Conservation (phyloP, 495 filamentous ascomycete genomes). For the Aspergillus kassunensis region DNA sequence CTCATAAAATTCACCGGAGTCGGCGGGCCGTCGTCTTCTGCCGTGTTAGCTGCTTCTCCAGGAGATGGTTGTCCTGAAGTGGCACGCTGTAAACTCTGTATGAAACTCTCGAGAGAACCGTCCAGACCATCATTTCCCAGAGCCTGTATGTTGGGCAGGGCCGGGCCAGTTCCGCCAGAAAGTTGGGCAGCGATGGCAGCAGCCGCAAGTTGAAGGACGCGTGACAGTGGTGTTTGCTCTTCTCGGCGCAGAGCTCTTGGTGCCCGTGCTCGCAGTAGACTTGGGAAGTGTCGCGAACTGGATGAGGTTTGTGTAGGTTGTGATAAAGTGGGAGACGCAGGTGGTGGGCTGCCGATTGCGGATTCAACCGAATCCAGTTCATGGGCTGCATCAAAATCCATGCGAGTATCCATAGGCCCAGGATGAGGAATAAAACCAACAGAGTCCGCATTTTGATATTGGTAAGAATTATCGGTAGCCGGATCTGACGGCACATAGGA, state of each 20-base stretch:
- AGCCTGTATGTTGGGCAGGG: constrained; percentile 54
- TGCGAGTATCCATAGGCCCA: constrained; percentile 38
- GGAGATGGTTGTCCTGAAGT: constrained; percentile 40
- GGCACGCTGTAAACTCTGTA: constrained; percentile 53
- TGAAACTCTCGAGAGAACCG: constrained; percentile 54
- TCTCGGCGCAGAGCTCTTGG: constrained; percentile 48
- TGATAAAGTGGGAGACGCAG: constrained; percentile 24
- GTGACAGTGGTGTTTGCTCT: constrained; percentile 55
- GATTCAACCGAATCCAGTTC: constrained; percentile 45
- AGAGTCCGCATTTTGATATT: constrained; percentile 20
- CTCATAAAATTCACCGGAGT: constrained; percentile 56
- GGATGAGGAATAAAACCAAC: constrained; percentile 30
- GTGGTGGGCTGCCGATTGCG: constrained; percentile 20
- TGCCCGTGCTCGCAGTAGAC: constrained; percentile 45
- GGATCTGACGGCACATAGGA: constrained; percentile 16
- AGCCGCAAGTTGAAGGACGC: constrained; percentile 56
- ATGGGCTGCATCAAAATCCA: constrained; percentile 40
- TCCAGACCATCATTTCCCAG: constrained; percentile 54
- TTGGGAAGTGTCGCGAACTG: constrained; percentile 38
- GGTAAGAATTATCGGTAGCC: constrained; percentile 17
- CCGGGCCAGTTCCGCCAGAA: constrained; percentile 51
- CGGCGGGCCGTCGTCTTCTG: constrained; percentile 25
- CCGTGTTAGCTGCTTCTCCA: constrained; percentile 26
- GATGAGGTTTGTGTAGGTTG: constrained; percentile 25
- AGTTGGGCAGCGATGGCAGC: constrained; percentile 58